Percentiles rank a stretch among this genome's conserved stretches.
Evolutionary conservation across 257 asterid genomes (phyloP).

Genomic region (Petunia axillaris): DNA sequence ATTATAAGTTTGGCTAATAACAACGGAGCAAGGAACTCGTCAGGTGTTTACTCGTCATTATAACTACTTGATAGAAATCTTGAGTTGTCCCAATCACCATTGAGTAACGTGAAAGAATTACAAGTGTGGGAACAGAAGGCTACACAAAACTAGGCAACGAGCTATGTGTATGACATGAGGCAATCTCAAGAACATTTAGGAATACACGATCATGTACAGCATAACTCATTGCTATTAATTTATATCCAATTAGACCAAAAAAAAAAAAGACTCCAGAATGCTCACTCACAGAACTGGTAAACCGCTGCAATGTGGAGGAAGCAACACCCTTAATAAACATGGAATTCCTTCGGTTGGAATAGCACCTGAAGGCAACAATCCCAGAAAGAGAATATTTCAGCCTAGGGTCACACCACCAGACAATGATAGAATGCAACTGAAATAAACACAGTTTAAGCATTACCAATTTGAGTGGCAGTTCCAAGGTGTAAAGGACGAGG

Average conservation of each 20-base stretch:
- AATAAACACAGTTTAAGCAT: conserved; percentile 24
- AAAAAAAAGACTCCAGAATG: conserved; percentile 20
- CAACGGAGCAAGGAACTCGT: neutral
- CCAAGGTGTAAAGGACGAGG: conserved; percentile 93
- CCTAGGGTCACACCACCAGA: conserved; percentile 10
- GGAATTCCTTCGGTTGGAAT: conserved; percentile 99
- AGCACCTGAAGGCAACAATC: conserved; percentile 62
- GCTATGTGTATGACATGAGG: neutral
- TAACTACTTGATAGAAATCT: neutral
- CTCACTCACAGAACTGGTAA: conserved; percentile 81
- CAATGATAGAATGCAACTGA: neutral
- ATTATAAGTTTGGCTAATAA: neutral
- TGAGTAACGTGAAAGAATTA: conserved; percentile 21
- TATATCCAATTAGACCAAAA: neutral
- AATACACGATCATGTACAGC: conserved; percentile 3
- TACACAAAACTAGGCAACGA: conserved; percentile 10
- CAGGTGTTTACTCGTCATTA: neutral
- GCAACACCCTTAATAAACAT: conserved; percentile 81
- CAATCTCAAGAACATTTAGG: neutral
- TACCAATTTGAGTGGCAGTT: conserved; percentile 98
- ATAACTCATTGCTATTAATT: neutral
- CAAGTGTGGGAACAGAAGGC: conserved; percentile 11
- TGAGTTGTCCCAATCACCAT: neutral
- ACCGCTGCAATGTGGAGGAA: conserved; percentile 84
- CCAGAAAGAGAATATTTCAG: conserved; percentile 22